Conservation (phyloP, 169 alveolate genomes). For the Babesia ovata region DNA sequence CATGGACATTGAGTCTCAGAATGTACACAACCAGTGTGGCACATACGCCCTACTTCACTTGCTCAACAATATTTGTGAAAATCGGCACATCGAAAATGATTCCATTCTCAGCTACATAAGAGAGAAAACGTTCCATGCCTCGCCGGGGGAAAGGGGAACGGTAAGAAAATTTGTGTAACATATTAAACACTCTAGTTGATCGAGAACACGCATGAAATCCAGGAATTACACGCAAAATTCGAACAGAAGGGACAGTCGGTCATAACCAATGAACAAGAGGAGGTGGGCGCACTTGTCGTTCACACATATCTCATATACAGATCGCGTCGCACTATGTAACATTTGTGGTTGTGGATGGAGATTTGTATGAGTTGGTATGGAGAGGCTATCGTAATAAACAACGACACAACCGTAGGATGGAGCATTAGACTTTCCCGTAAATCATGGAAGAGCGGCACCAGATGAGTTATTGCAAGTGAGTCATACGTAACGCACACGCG, state of each 20-base stretch:
- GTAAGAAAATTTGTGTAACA: neutral
- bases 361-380: slow-evolving; percentile 30
- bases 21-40: slow-evolving; percentile 27
- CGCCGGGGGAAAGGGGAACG: slow-evolving; percentile 22
- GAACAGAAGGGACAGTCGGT: slow-evolving; percentile 25
- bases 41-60: slow-evolving; percentile 41
- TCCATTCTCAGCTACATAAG: slow-evolving; percentile 22
- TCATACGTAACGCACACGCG: neutral
- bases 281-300: neutral
- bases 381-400: neutral
- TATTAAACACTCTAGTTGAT: neutral
- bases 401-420: slow-evolving; percentile 24
- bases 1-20: neutral
- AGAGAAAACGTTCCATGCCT: neutral
- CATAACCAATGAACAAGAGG: neutral
- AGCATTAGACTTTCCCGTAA: slow-evolving; percentile 6
- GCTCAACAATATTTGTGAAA: slow-evolving; percentile 19
- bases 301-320: neutral
- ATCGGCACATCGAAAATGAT: neutral
- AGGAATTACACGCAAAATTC: slow-evolving; percentile 14
- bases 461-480: slow-evolving; percentile 11
- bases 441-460: slow-evolving; percentile 15
- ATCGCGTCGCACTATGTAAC: slow-evolving; percentile 26
- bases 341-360: slow-evolving; percentile 23
- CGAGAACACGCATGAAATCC: slow-evolving; percentile 11